Percentiles rank a stretch among this genome's conserved stretches.
These are phyloP conservation scores for Pilaira anomala DNA, from an alignment of 192 early-diverging fungal species.

Conservation along the genomic window DNA sequence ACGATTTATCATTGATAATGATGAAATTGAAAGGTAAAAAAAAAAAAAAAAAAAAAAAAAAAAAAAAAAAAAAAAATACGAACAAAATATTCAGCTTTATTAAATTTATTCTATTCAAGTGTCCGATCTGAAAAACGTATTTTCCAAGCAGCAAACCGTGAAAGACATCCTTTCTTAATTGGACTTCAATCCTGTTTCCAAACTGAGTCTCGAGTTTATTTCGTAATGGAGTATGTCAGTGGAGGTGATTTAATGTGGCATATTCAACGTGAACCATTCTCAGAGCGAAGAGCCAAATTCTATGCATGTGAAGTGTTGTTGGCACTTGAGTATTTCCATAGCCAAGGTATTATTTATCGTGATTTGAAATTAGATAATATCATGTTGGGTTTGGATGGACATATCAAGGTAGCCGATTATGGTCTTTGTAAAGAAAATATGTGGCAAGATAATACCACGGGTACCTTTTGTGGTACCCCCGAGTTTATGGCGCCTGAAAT, in stretches of 20 bases:
- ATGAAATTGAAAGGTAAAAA: constrained; percentile 84
- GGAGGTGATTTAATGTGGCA: constrained; percentile 99
- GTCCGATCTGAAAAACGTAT: constrained; percentile 94
- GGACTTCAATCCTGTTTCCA: constrained; percentile 97
- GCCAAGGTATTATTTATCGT: constrained; percentile 90
- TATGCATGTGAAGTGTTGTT: constrained; percentile 95
- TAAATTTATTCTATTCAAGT: constrained; percentile 27
- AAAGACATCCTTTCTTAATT: constrained; percentile 93
- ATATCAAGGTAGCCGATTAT: constrained; percentile 98
- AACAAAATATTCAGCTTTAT: neutral
- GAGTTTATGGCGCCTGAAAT: constrained; percentile 99
- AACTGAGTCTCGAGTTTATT: constrained; percentile 91
- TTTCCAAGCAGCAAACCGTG: constrained; percentile 86
- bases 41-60: neutral
- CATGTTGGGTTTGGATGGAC: constrained; percentile 84
- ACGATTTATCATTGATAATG: constrained; percentile 96
- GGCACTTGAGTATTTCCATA: constrained; percentile 95
- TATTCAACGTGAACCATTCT: constrained; percentile 90
- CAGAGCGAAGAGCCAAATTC: constrained; percentile 89
- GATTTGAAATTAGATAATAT: constrained; percentile 99
- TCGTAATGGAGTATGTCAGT: constrained; percentile 97
- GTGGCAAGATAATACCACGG: constrained; percentile 82
- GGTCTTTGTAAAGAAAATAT: constrained; percentile 98
- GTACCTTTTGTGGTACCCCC: constrained; percentile 97
- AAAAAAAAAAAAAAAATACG: neutral